These are phyloP conservation scores for Lichenothelia convexa DNA, from an alignment of 495 filamentous ascomycete species.

Conservation along the genomic window DNA sequence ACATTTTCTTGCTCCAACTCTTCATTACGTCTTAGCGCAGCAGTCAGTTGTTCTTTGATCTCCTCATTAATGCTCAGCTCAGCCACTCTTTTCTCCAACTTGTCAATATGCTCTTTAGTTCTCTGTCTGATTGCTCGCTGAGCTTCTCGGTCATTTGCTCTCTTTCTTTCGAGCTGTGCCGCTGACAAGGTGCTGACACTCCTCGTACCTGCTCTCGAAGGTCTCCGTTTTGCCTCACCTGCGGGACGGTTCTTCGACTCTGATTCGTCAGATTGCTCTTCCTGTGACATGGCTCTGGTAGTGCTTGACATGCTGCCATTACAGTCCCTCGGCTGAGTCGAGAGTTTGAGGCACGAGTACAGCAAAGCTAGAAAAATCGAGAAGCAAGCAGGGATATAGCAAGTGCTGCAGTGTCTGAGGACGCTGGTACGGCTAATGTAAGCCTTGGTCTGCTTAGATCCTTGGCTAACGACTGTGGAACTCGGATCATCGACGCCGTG, in stretches of 20 bases:
- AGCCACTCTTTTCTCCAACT: conserved; percentile 49
- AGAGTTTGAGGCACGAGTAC: too few species aligned
- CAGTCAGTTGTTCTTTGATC: conserved; percentile 23
- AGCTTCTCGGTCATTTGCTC: conserved; percentile 77
- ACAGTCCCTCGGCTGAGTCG: too few species aligned
- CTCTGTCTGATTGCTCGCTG: conserved; percentile 71
- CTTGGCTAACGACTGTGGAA: too few species aligned
- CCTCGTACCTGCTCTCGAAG: conserved; percentile 37
- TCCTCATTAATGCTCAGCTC: conserved; percentile 35
- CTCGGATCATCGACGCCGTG: too few species aligned
- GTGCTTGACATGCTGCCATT: too few species aligned
- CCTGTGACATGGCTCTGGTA: too few species aligned
- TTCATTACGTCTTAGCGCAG: conserved; percentile 32
- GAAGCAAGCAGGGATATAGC: too few species aligned
- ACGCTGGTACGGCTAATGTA: too few species aligned
- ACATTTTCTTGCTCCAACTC: conserved; percentile 35
- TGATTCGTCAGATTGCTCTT: conserved; percentile 19
- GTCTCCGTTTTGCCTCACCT: conserved; percentile 14
- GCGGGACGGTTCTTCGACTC: conserved; percentile 14
- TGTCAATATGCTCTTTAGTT: conserved; percentile 65
- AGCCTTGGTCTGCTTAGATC: too few species aligned
- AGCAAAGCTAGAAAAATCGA: too few species aligned
- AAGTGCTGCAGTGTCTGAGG: too few species aligned
- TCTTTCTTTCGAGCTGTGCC: conserved; percentile 49
- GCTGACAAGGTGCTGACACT: conserved; percentile 39